These are phyloP conservation scores for Venturia oleaginea DNA, from an alignment of 2,329 filamentous ascomycete genomes.

Conservation along the genomic window DNA sequence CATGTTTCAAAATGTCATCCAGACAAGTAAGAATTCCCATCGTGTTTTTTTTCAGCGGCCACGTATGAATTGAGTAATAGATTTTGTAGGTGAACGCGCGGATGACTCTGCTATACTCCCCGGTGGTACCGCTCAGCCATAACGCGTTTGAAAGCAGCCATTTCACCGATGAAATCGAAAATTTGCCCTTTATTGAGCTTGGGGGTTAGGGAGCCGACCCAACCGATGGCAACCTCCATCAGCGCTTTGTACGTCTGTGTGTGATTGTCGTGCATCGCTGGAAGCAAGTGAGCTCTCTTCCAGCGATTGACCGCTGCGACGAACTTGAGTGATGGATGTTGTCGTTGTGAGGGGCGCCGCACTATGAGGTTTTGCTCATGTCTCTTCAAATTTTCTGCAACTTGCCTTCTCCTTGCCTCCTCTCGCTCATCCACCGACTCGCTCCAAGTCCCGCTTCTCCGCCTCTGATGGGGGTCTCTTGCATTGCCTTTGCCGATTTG, in stretches of 20 bases:
- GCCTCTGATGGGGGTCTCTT: too few species aligned
- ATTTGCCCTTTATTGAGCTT: not conserved
- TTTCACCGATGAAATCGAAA: not conserved
- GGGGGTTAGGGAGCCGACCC: not conserved
- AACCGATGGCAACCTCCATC: not conserved
- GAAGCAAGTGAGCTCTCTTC: not conserved
- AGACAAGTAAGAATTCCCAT: not conserved
- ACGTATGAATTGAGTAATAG: not conserved
- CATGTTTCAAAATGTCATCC: not conserved
- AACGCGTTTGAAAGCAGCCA: not conserved
- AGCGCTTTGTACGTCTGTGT: not conserved
- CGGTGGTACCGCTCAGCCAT: not conserved
- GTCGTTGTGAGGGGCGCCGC: not conserved
- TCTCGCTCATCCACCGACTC: too few species aligned
- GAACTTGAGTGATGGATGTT: not conserved
- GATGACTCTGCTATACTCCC: not conserved
- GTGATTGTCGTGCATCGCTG: not conserved
- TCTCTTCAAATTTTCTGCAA: not conserved
- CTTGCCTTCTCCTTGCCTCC: not conserved
- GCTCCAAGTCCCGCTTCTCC: too few species aligned
- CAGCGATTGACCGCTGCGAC: not conserved
- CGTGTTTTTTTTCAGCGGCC: not conserved
- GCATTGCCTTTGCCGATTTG: not conserved
- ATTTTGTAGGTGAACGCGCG: not conserved
- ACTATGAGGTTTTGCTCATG: not conserved